These are phyloP conservation scores for Pseudogymnoascus sp. DNA, from an alignment of 2,329 filamentous ascomycete genomes.

Conservation along the genomic window DNA sequence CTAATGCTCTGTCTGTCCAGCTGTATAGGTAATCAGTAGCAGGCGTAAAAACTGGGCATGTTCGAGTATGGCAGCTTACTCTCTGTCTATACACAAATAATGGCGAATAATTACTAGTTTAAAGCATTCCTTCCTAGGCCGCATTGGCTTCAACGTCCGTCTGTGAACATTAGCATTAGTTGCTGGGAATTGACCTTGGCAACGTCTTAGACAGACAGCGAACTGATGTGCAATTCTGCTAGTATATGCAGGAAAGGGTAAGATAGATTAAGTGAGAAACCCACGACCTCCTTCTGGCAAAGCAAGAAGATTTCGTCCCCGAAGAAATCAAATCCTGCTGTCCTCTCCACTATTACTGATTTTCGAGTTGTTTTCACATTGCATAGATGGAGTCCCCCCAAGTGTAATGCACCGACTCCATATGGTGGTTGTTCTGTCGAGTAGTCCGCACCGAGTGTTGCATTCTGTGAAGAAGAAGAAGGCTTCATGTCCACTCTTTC, in stretches of 20 bases:
- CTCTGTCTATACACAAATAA: not conserved
- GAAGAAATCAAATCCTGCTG: not conserved
- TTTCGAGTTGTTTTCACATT: not conserved
- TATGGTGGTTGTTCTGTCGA: not conserved
- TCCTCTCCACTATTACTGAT: not conserved
- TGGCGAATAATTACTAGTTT: not conserved
- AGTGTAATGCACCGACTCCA: not conserved
- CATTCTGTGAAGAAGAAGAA: not conserved
- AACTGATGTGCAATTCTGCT: constrained; percentile 2
- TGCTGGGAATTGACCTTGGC: not conserved
- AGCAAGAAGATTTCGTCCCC: not conserved
- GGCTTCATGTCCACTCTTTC: not conserved
- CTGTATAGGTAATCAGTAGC: not conserved
- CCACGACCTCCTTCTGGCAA: not conserved
- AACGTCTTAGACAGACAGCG: not conserved
- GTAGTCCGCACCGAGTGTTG: not conserved
- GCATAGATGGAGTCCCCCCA: not conserved
- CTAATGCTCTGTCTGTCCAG: not conserved
- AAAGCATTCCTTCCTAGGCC: not conserved
- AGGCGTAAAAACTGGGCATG: not conserved
- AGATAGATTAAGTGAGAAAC: not conserved
- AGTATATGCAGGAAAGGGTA: not conserved
- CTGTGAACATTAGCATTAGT: not conserved
- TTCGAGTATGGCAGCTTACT: not conserved
- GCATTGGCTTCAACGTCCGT: constrained; percentile 1